These are phyloP conservation scores for Phytophthora aleatoria DNA, from an alignment of 352 stramenopile genomes.

Conservation along the genomic window DNA sequence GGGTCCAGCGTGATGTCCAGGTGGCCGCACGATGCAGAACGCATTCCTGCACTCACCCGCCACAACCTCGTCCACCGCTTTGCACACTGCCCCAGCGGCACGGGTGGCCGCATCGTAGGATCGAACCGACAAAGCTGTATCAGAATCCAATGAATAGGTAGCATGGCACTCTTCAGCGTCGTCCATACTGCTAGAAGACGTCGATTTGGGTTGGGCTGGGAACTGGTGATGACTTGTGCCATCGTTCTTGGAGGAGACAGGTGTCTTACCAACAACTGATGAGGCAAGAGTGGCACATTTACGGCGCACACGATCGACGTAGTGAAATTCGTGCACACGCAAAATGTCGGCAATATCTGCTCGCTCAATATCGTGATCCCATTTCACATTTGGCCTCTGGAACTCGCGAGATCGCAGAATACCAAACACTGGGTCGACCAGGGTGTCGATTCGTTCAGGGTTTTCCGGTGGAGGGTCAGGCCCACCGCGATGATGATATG, in stretches of 20 bases:
- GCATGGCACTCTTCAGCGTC: slow-evolving; percentile 46
- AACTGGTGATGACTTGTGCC: slow-evolving; percentile 15
- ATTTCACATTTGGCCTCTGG: slow-evolving; percentile 53
- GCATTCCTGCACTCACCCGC: slow-evolving; percentile 91
- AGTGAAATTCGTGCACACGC: slow-evolving; percentile 90
- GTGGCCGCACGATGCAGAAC: slow-evolving; percentile 97
- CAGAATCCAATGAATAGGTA: slow-evolving; percentile 61
- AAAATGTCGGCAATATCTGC: slow-evolving; percentile 90
- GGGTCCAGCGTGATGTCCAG: slow-evolving; percentile 96
- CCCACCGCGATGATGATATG: slow-evolving; percentile 62
- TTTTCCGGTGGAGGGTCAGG: slow-evolving; percentile 91
- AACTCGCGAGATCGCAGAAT: slow-evolving; percentile 81
- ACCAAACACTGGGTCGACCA: slow-evolving; percentile 77
- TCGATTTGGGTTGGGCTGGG: slow-evolving; percentile 1
- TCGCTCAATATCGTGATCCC: slow-evolving; percentile 66
- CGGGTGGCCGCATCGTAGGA: slow-evolving; percentile 81
- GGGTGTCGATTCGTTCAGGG: slow-evolving; percentile 83
- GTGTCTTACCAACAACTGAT: slow-evolving; percentile 20
- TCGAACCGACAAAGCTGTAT: slow-evolving; percentile 80
- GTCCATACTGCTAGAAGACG: slow-evolving; percentile 11
- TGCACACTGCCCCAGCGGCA: slow-evolving; percentile 84
- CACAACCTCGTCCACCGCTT: slow-evolving; percentile 87
- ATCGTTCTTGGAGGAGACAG: slow-evolving; percentile 17
- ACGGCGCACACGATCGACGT: slow-evolving; percentile 76
- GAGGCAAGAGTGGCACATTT: slow-evolving; percentile 48